phyloP scores from a whole-genome alignment of 2,329 filamentous ascomycete genomes.

The Aspergillus quadricinctus region DNA sequence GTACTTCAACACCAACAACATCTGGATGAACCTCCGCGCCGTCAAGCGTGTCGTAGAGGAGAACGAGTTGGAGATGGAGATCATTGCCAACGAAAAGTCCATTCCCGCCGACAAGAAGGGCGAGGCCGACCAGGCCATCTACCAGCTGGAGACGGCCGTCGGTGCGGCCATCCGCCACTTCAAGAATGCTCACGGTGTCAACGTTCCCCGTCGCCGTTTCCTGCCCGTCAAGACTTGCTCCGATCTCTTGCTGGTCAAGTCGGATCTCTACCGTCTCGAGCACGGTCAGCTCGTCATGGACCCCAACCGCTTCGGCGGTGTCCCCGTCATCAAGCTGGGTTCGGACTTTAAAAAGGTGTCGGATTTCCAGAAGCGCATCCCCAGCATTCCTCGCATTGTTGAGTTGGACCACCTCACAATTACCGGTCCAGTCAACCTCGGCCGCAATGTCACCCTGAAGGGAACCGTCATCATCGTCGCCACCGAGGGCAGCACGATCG shows the following conservation, averaged over 20 bases:
- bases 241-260: conserved; percentile 99
- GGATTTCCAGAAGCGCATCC: conserved; percentile 54
- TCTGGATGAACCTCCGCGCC: conserved; percentile 97
- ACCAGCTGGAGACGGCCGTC: conserved; percentile 97
- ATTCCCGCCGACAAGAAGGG: conserved; percentile 99
- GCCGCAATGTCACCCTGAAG: conserved; percentile 92
- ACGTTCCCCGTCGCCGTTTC: conserved; percentile 95
- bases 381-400: conserved; percentile 48
- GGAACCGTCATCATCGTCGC: conserved; percentile 98
- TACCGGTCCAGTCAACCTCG: conserved; percentile 94
- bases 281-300: conserved; percentile 98
- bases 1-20: conserved; percentile 99
- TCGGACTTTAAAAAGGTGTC: conserved; percentile 99
- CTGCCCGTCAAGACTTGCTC: conserved; percentile 99
- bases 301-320: conserved; percentile 91
- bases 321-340: conserved; percentile 97
- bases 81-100: conserved; percentile 98
- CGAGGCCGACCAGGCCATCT: conserved; percentile 93
- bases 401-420: conserved; percentile 78
- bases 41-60: conserved; percentile 99
- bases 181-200: conserved; percentile 97
- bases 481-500: conserved; percentile 95
- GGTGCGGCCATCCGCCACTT: conserved; percentile 99
- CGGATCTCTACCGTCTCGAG: conserved; percentile 96
- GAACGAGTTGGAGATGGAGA: conserved; percentile 98